Percentiles rank a stretch among this genome's conserved stretches.
Conservation (phyloP, 805 yeast genomes). For the Myxozyma neglecta region DNA sequence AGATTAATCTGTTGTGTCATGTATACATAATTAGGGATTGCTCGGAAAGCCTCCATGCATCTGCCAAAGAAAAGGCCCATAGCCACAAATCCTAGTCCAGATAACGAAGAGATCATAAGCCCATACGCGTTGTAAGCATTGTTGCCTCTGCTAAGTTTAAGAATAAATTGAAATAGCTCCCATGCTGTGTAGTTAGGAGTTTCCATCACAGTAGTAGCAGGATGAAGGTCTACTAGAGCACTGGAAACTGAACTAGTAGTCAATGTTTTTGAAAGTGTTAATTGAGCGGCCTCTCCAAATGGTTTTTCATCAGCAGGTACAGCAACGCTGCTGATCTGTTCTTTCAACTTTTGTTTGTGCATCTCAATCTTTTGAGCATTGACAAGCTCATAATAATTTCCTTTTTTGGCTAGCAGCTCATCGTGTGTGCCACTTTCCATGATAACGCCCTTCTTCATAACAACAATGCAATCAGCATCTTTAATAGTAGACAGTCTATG, state of each 20-base stretch:
- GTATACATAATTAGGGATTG: constrained; percentile 10
- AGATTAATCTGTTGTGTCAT: constrained; percentile 11
- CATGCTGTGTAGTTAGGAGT: neutral
- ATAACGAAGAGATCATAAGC: constrained; percentile 25
- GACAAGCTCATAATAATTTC: constrained; percentile 34
- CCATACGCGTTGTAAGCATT: neutral
- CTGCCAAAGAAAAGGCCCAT: constrained; percentile 20
- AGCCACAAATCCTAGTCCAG: constrained; percentile 16
- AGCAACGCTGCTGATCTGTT: no score
- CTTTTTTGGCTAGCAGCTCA: constrained; percentile 34
- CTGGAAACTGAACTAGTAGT: neutral
- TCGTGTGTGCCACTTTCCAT: constrained; percentile 43
- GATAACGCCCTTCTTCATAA: constrained; percentile 47
- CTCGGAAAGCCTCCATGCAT: constrained; percentile 16
- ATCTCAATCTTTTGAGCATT: constrained; percentile 34
- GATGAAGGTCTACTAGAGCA: neutral
- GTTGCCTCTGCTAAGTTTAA: neutral
- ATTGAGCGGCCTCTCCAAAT: neutral
- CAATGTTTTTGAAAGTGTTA: neutral
- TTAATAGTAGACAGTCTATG: constrained; percentile 52
- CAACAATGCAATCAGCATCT: constrained; percentile 51
- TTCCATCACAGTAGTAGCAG: neutral
- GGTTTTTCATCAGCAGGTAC: neutral
- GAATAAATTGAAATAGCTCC: neutral
- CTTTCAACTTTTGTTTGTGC: constrained; percentile 4